Percentiles rank a stretch among this genome's conserved stretches.
These are phyloP conservation scores for Fusarium sp. DNA, from an alignment of 2,329 filamentous ascomycete species.

Conservation along the genomic window DNA sequence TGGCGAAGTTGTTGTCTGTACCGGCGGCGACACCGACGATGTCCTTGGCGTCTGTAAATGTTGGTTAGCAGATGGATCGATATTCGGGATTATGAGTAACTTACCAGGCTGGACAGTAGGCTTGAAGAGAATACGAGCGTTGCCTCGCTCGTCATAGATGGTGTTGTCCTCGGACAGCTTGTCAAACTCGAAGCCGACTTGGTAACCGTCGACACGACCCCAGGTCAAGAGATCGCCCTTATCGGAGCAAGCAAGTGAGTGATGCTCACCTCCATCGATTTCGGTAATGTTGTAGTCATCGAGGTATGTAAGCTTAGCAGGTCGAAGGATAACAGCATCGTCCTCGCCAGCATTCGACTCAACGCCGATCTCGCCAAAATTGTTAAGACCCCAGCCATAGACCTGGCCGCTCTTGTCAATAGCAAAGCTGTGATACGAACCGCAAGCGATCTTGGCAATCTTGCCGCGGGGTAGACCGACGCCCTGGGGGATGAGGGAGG, in stretches of 20 bases:
- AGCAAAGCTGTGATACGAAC: slow-evolving; percentile 86
- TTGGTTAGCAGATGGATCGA: neutral
- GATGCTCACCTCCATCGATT: slow-evolving; percentile 78
- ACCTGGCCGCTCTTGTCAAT: slow-evolving; percentile 76
- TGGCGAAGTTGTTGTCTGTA: slow-evolving; percentile 78
- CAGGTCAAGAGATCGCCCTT: slow-evolving; percentile 68
- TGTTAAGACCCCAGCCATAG: slow-evolving; percentile 88
- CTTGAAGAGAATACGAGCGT: slow-evolving; percentile 71
- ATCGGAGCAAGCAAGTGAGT: slow-evolving; percentile 73
- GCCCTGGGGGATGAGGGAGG: slow-evolving; percentile 67
- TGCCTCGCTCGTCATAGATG: slow-evolving; percentile 70
- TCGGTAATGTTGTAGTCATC: slow-evolving; percentile 70
- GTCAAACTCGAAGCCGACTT: slow-evolving; percentile 67
- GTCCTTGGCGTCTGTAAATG: slow-evolving; percentile 58
- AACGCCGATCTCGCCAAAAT: slow-evolving; percentile 82
- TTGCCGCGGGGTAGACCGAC: slow-evolving; percentile 68
- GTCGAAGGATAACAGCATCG: slow-evolving; percentile 76
- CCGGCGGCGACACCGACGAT: slow-evolving; percentile 68
- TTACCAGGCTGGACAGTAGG: slow-evolving; percentile 56
- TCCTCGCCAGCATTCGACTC: slow-evolving; percentile 62
- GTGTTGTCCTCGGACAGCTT: slow-evolving; percentile 61
- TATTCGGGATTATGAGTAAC: slow-evolving; percentile 27
- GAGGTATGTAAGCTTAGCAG: slow-evolving; percentile 74
- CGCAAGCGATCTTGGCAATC: slow-evolving; percentile 66
- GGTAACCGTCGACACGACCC: slow-evolving; percentile 66